These are phyloP conservation scores for Chloris gayana DNA, from an alignment of 176 grass and related monocot species.

Conservation along the genomic window DNA sequence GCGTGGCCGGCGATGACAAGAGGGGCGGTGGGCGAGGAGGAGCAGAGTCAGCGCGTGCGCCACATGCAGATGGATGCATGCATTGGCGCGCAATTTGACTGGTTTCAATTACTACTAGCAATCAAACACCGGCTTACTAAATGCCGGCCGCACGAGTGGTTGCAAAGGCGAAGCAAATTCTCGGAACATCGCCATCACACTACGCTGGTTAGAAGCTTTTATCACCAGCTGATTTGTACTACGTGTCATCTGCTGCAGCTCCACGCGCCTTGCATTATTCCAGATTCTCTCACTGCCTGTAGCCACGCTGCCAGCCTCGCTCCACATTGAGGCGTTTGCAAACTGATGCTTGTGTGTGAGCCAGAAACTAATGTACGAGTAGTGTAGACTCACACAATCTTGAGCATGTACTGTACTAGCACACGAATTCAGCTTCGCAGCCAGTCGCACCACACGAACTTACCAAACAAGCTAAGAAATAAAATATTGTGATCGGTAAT, in stretches of 20 bases:
- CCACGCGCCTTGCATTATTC: background rate
- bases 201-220: background rate
- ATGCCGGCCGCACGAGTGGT: slow-evolving; percentile 27
- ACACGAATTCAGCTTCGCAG: too few relatives aligned
- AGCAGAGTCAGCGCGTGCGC: background rate
- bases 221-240: background rate
- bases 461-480: too few relatives aligned
- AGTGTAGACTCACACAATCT: too few relatives aligned
- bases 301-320: background rate
- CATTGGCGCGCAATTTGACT: background rate
- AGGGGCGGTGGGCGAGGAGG: background rate
- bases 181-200: background rate
- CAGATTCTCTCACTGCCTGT: background rate
- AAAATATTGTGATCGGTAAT: background rate
- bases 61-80: background rate
- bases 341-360: background rate
- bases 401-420: too few relatives aligned
- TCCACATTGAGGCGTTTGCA: background rate
- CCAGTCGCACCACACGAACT: too few relatives aligned
- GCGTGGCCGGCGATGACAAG: background rate
- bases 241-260: background rate
- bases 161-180: background rate
- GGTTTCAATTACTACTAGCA: background rate
- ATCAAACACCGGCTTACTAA: background rate
- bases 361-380: background rate